phyloP scores from a whole-genome alignment of 1,139 yeast species.

The Geotrichum phurueaensis region DNA sequence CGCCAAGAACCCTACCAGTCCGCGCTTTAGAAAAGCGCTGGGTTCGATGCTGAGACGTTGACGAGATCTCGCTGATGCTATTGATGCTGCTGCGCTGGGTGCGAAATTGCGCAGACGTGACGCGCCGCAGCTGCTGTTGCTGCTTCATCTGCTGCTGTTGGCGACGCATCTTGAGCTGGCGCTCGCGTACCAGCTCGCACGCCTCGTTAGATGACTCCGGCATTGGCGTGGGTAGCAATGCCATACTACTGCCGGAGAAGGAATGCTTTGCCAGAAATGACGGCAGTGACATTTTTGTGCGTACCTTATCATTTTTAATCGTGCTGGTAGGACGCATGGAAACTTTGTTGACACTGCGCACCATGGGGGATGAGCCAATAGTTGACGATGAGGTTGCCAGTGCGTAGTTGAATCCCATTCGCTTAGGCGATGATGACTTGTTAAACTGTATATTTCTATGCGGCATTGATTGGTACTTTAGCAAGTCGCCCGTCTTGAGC shows the following conservation, averaged over 20 bases:
- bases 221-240: background rate
- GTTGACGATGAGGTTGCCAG: background rate
- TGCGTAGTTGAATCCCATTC: background rate
- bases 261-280: conserved; percentile 5
- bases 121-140: conserved; percentile 6
- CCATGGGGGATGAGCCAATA: background rate
- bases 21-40: conserved; percentile 20
- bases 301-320: conserved; percentile 8
- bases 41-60: conserved; percentile 14
- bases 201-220: conserved; percentile 15
- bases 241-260: background rate
- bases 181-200: background rate
- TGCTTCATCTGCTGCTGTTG: background rate
- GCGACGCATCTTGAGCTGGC: background rate
- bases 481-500: conserved; percentile 19
- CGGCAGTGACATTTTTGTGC: conserved; percentile 15
- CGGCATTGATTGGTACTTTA: conserved; percentile 15
- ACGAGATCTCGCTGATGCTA: background rate
- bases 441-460: conserved; percentile 26
- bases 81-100: background rate
- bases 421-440: background rate
- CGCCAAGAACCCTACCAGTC: conserved; percentile 28
- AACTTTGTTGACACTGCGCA: background rate
- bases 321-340: background rate
- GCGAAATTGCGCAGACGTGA: conserved; percentile 8